phyloP scores from a whole-genome alignment of 1,139 yeast species.

The Sugiyamaella pinicola region DNA sequence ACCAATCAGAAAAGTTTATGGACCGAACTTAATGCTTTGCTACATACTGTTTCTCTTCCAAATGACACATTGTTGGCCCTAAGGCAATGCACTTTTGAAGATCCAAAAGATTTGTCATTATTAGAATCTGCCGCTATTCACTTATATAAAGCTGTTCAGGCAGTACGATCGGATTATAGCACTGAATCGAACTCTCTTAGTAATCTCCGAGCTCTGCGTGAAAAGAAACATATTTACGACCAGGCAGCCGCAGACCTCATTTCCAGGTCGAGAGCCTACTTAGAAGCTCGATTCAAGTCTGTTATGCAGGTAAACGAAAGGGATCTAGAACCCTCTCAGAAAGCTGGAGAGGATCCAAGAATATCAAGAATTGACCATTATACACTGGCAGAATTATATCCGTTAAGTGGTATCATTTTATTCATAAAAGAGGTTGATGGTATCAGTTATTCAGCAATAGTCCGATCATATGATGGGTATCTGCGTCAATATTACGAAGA shows the following conservation, averaged over 20 bases:
- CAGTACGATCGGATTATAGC: slow-evolving; percentile 29
- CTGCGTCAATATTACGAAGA: slow-evolving; percentile 36
- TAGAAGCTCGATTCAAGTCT: slow-evolving; percentile 49
- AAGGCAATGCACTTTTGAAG: slow-evolving; percentile 53
- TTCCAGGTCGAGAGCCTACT: slow-evolving; percentile 38
- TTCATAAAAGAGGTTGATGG: slow-evolving; percentile 62
- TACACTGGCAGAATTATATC: slow-evolving; percentile 42
- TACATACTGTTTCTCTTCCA: slow-evolving; percentile 69
- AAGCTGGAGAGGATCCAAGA: slow-evolving; percentile 27
- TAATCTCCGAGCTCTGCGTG: slow-evolving; percentile 72
- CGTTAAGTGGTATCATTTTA: slow-evolving; percentile 63
- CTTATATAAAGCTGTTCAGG: slow-evolving; percentile 60
- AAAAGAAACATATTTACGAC: slow-evolving; percentile 65
- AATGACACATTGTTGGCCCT: slow-evolving; percentile 56
- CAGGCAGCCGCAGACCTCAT: slow-evolving; percentile 57
- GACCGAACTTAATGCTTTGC: slow-evolving; percentile 66
- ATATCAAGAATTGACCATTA: slow-evolving; percentile 28
- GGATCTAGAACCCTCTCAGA: not conserved
- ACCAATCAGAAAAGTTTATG: slow-evolving; percentile 76
- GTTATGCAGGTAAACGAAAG: slow-evolving; percentile 31
- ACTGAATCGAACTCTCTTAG: slow-evolving; percentile 51
- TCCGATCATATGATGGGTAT: slow-evolving; percentile 39
- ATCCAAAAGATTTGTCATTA: slow-evolving; percentile 48
- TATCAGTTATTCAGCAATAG: slow-evolving; percentile 46
- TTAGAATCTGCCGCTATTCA: slow-evolving; percentile 63